Evolutionary conservation across 2,329 filamentous ascomycete genomes (phyloP).

Genomic region (Scytalidium lignicola): DNA sequence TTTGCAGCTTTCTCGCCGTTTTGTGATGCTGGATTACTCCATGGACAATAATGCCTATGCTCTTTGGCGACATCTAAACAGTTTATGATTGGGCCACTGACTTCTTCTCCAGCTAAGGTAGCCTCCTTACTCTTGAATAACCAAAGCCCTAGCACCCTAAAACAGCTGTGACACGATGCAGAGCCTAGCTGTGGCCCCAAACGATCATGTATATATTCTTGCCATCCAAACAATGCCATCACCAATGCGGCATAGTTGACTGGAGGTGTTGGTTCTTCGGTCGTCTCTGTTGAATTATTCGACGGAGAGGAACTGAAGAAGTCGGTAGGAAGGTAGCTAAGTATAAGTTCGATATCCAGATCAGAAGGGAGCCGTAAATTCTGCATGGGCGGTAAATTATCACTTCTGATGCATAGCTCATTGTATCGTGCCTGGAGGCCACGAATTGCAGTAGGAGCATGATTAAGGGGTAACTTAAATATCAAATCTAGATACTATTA

Average conservation of each 20-base stretch:
- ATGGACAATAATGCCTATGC: constrained; percentile 81
- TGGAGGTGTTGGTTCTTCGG: constrained; percentile 1
- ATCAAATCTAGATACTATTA: constrained; percentile 44
- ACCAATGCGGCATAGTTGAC: constrained; percentile 60
- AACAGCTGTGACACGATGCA: constrained; percentile 72
- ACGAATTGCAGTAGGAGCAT: constrained; percentile 52
- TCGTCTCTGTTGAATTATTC: not conserved
- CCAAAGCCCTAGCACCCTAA: constrained; percentile 86
- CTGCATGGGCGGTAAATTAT: constrained; percentile 56
- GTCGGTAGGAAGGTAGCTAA: constrained; percentile 44
- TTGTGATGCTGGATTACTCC: constrained; percentile 63
- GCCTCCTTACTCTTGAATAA: constrained; percentile 78
- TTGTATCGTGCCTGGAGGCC: constrained; percentile 60
- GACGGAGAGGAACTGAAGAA: constrained; percentile 47
- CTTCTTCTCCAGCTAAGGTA: constrained; percentile 44
- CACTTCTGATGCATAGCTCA: constrained; percentile 48
- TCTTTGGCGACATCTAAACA: constrained; percentile 64
- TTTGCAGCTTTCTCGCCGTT: constrained; percentile 32
- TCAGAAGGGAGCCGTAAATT: constrained; percentile 49
- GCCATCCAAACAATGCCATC: constrained; percentile 72
- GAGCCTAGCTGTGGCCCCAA: constrained; percentile 31
- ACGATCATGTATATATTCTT: constrained; percentile 38
- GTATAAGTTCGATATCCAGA: constrained; percentile 44
- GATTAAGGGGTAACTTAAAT: constrained; percentile 58
- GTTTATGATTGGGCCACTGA: constrained; percentile 55